A percentile compares a stretch with the other conserved stretches of the same genome.
Evolutionary conservation across 345 rosid species (phyloP).

Genomic region (Eucalyptus grandis): DNA sequence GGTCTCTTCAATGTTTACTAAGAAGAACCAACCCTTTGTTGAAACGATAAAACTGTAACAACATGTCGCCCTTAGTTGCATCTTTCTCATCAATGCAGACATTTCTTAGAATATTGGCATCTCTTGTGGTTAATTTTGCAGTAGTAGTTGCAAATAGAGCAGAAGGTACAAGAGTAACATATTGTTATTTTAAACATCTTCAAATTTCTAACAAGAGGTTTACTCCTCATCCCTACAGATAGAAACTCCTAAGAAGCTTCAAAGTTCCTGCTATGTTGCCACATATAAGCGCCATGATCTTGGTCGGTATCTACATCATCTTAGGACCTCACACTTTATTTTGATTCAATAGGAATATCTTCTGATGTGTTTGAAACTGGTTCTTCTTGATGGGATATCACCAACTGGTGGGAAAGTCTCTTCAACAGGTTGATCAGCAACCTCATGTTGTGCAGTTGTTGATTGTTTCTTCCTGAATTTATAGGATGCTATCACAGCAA

Average conservation of each 20-base stretch:
- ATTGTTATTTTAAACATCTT: background rate
- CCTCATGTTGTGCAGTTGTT: background rate
- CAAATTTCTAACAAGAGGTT: background rate
- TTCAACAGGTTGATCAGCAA: background rate
- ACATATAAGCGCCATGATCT: background rate
- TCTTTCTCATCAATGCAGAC: no score
- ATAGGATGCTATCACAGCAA: background rate
- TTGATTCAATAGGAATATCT: background rate
- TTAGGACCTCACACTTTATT: background rate
- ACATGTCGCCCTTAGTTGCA: background rate
- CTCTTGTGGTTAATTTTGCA: background rate
- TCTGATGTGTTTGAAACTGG: background rate
- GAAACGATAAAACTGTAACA: background rate
- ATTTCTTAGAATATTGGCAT: background rate
- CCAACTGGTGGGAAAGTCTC: background rate
- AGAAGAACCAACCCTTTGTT: background rate
- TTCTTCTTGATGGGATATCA: background rate
- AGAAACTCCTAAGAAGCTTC: background rate
- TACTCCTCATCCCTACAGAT: background rate
- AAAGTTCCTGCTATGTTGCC: background rate
- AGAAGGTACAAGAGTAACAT: background rate
- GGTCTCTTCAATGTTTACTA: background rate
- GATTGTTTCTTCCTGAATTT: background rate
- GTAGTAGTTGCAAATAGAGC: background rate
- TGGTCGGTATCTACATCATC: background rate